A percentile compares a stretch with the other conserved stretches of the same genome.
Conservation (phyloP, 805 yeast genomes). For the Starmera caribaea region DNA sequence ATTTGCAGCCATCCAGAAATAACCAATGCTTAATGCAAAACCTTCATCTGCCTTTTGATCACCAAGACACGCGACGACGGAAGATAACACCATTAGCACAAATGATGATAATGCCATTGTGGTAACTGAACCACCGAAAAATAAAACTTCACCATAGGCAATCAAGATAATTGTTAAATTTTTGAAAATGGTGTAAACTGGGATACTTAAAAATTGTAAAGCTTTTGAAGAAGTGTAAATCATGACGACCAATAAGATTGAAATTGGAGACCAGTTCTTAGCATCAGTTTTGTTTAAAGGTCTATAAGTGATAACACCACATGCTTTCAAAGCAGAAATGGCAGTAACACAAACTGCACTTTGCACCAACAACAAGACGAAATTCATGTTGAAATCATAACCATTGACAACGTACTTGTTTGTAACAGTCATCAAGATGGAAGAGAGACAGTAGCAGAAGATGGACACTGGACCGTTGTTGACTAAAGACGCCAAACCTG, state of each 20-base stretch:
- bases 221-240: constrained; percentile 96
- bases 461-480: constrained; percentile 56
- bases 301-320: constrained; percentile 79
- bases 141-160: constrained; percentile 95
- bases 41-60: constrained; percentile 34
- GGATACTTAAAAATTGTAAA: constrained; percentile 80
- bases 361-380: constrained; percentile 83
- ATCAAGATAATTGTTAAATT: constrained; percentile 92
- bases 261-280: constrained; percentile 92
- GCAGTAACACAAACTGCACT: constrained; percentile 72
- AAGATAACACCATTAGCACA: constrained; percentile 85
- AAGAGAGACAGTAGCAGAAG: constrained; percentile 80
- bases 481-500: constrained; percentile 23
- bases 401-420: constrained; percentile 83
- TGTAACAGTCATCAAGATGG: constrained; percentile 95
- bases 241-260: constrained; percentile 82
- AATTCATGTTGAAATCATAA: constrained; percentile 73
- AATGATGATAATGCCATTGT: constrained; percentile 86
- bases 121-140: constrained; percentile 93
- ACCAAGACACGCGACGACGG: constrained; percentile 93
- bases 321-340: constrained; percentile 59
- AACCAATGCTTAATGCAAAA: constrained; percentile 55
- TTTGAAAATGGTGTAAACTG: constrained; percentile 96
- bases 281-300: constrained; percentile 81
- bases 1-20: constrained; percentile 95